Percentiles rank a stretch among this genome's conserved stretches.
Evolutionary conservation across 1,139 yeast genomes (phyloP).

Genomic region (Hyphopichia khmerensis): DNA sequence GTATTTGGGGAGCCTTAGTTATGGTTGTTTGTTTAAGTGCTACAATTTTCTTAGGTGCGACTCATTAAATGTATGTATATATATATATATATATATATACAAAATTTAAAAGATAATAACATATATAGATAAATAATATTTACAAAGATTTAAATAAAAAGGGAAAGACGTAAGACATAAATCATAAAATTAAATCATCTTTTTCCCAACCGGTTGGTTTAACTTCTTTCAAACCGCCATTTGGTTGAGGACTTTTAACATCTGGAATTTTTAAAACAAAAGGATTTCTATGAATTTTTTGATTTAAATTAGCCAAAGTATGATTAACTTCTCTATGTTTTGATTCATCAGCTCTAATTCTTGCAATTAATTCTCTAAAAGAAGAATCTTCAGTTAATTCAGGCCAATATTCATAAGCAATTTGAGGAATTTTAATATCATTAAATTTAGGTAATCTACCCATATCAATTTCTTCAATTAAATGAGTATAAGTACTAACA

Average conservation of each 20-base stretch:
- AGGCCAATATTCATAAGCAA: conserved; percentile 66
- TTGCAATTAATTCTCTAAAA: conserved; percentile 58
- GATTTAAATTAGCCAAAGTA: conserved; percentile 65
- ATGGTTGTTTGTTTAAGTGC: conserved; percentile 79
- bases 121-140: background rate
- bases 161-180: background rate
- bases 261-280: conserved; percentile 51
- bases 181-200: conserved; percentile 34
- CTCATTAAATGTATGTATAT: conserved; percentile 26
- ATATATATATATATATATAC: background rate
- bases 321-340: conserved; percentile 78
- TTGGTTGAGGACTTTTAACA: conserved; percentile 52
- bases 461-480: conserved; percentile 54
- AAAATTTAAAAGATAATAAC: no score
- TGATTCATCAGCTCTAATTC: conserved; percentile 65
- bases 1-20: conserved; percentile 75
- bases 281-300: conserved; percentile 61
- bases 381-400: conserved; percentile 48
- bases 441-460: conserved; percentile 54
- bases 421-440: conserved; percentile 46
- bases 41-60: conserved; percentile 64
- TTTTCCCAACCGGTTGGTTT: conserved; percentile 65
- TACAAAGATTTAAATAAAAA: no score
- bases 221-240: conserved; percentile 46
- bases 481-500: conserved; percentile 66